Evolutionary conservation across 352 stramenopile species (phyloP).

Genomic region (Thraustochytrium striatum): DNA sequence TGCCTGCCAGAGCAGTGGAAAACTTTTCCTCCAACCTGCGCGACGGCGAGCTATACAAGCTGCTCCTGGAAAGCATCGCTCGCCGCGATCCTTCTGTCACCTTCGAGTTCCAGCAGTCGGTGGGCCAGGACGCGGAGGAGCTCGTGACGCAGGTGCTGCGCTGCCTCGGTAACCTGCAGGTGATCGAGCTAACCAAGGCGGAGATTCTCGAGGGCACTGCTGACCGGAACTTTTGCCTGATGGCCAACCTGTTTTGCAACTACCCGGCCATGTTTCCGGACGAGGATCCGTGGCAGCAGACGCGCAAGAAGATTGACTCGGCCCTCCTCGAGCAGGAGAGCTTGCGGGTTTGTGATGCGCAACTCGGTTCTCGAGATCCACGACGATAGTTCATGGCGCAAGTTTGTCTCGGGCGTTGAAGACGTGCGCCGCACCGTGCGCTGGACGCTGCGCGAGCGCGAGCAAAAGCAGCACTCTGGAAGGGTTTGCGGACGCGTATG

Average conservation of each 20-base stretch:
- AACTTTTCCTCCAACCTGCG: slow-evolving; percentile 10
- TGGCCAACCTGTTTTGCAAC: slow-evolving; percentile 28
- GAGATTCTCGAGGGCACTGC: background rate
- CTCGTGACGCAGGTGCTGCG: background rate
- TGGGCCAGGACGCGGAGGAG: background rate
- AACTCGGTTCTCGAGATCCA: slow-evolving; percentile 9
- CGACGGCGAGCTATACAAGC: background rate
- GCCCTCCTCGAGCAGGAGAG: slow-evolving; percentile 14
- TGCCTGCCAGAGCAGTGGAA: background rate
- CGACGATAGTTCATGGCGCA: background rate
- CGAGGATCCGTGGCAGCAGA: background rate
- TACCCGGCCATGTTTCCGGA: background rate
- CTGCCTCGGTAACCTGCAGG: background rate
- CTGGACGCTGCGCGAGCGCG: slow-evolving; percentile 8
- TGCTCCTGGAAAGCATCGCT: background rate
- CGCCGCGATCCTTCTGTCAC: background rate
- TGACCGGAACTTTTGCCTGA: slow-evolving; percentile 3
- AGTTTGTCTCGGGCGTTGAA: background rate
- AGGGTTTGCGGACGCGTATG: background rate
- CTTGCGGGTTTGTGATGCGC: background rate
- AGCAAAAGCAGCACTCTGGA: slow-evolving; percentile 34
- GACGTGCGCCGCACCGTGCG: slow-evolving; percentile 16
- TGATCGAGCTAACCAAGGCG: background rate
- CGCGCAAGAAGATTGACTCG: background rate
- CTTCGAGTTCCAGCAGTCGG: background rate